These are phyloP conservation scores for Syzygium aromaticum DNA, from an alignment of 345 rosid genomes.

Conservation along the genomic window DNA sequence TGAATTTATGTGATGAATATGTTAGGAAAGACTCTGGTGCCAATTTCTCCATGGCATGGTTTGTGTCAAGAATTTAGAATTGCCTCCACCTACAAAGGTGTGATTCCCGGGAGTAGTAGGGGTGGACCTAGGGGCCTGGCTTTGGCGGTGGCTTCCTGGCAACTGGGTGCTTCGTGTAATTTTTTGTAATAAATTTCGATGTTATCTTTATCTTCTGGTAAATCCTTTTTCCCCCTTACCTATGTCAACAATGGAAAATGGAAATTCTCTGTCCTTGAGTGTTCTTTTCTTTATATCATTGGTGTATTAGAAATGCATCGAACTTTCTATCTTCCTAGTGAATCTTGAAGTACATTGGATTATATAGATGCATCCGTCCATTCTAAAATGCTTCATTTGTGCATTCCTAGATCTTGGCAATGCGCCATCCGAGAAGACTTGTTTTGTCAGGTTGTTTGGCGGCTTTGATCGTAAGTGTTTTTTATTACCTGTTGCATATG, in stretches of 20 bases:
- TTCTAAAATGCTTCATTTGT: neutral
- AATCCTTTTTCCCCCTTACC: neutral
- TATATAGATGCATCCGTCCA: neutral
- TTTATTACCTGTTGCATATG: neutral
- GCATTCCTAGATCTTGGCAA: slow-evolving; percentile 73
- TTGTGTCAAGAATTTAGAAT: neutral
- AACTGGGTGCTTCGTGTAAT: neutral
- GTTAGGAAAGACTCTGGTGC: neutral
- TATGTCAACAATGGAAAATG: neutral
- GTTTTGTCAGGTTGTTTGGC: slow-evolving; percentile 83
- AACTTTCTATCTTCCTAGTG: neutral
- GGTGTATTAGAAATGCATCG: neutral
- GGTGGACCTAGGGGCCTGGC: neutral
- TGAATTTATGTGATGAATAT: neutral
- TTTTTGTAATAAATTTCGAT: neutral
- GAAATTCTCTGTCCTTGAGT: neutral
- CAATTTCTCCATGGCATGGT: neutral
- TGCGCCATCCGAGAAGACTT: slow-evolving; percentile 93
- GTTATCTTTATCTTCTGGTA: neutral
- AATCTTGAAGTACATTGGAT: neutral
- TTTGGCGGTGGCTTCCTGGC: neutral
- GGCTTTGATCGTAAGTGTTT: slow-evolving; percentile 57
- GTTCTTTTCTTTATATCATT: neutral
- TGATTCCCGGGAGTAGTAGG: neutral
- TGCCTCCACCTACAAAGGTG: neutral